A percentile compares a stretch with the other conserved stretches of the same genome.
Conservation (phyloP, 208 protist species). For the Trypanosoma melophagium region DNA sequence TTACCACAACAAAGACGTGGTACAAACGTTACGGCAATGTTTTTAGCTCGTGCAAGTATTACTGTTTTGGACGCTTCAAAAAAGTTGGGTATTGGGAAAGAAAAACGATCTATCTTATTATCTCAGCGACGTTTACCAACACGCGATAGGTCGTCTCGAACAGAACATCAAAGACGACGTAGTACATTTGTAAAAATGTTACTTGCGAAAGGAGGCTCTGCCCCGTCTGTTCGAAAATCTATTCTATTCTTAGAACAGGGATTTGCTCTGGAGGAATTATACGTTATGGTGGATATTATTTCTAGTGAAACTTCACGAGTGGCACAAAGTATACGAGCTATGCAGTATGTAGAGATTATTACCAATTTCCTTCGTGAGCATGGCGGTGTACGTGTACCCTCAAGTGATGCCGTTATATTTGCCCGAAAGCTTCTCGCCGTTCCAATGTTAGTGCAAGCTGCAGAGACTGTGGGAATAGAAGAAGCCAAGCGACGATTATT, state of each 20-base stretch:
- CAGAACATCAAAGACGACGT: constrained; percentile 25
- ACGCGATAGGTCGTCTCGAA: background rate
- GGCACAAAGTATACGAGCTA: constrained; percentile 51
- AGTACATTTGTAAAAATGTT: constrained; percentile 67
- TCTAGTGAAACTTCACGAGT: constrained; percentile 54
- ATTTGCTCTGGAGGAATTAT: constrained; percentile 74
- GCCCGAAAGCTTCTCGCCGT: constrained; percentile 12
- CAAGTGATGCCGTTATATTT: constrained; percentile 36
- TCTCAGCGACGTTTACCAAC: background rate
- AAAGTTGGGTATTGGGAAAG: background rate
- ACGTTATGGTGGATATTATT: constrained; percentile 64
- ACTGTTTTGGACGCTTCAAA: background rate
- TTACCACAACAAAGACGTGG: background rate
- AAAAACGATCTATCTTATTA: background rate
- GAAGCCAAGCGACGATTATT: constrained; percentile 22
- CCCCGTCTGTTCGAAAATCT: constrained; percentile 33
- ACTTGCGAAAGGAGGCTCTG: constrained; percentile 39
- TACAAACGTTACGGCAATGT: background rate
- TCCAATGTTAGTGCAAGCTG: constrained; percentile 5
- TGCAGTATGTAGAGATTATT: constrained; percentile 71
- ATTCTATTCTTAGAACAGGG: constrained; percentile 54
- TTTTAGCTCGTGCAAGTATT: background rate
- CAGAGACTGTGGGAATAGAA: background rate
- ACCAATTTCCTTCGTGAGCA: constrained; percentile 66
- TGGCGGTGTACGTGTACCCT: constrained; percentile 45